Evolutionary conservation across 2,329 filamentous ascomycete genomes (phyloP).

Genomic region (Colletotrichum gloeosporioides): DNA sequence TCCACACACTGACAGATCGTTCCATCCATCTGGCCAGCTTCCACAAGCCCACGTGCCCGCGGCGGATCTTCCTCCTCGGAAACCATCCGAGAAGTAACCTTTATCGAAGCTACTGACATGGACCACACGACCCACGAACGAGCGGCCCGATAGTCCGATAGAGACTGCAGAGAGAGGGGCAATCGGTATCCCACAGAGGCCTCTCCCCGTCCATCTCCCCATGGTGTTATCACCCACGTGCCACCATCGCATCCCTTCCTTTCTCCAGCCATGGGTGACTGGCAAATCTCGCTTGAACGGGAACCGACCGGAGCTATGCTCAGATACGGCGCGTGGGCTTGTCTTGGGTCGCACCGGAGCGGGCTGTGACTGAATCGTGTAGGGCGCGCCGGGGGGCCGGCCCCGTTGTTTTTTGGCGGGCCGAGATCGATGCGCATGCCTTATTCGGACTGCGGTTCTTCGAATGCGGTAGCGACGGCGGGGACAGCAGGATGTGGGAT

Average conservation of each 20-base stretch:
- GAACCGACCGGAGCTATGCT: not conserved
- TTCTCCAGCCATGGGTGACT: not conserved
- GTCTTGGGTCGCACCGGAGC: not conserved
- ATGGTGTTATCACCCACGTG: not conserved
- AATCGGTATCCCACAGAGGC: not conserved
- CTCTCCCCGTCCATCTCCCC: not conserved
- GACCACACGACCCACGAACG: not conserved
- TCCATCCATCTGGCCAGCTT: not conserved
- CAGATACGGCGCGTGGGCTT: not conserved
- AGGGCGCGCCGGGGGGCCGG: not conserved
- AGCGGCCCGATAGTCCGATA: not conserved
- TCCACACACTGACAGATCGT: not conserved
- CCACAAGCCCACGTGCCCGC: not conserved
- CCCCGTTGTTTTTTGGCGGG: not conserved
- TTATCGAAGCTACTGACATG: not conserved
- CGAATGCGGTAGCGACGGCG: not conserved
- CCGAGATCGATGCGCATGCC: not conserved
- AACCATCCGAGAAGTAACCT: not conserved
- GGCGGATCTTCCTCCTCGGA: not conserved
- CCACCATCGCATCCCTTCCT: not conserved
- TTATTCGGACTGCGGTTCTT: not conserved
- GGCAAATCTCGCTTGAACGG: not conserved
- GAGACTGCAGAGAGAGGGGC: not conserved
- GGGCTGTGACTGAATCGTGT: not conserved
- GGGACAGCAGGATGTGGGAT: not conserved